phyloP scores from a whole-genome alignment of 2,329 filamentous ascomycete species.

The Stagonosporopsis cucurbitacearum region DNA sequence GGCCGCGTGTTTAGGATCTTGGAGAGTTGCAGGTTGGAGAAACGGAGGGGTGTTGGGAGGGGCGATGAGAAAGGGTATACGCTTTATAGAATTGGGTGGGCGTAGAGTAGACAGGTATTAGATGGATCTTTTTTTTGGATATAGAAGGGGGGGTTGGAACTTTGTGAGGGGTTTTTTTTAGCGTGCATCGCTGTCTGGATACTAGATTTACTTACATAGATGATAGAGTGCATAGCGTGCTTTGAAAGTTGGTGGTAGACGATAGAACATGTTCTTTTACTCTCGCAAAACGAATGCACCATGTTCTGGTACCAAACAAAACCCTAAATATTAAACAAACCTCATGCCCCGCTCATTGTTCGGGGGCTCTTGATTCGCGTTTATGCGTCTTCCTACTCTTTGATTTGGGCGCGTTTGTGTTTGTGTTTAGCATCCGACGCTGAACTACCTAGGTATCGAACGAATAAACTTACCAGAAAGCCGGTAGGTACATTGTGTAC shows the following conservation, averaged over 20 bases:
- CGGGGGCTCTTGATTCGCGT: background rate
- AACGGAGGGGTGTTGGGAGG: slow-evolving; percentile 41
- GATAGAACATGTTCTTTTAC: too few species aligned
- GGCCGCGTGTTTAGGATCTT: slow-evolving; percentile 35
- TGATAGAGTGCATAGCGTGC: background rate
- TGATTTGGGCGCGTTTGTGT: too few species aligned
- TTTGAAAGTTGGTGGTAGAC: too few species aligned
- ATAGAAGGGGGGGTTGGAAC: too few species aligned
- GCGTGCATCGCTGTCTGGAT: too few species aligned
- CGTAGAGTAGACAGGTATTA: background rate
- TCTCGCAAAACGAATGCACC: too few species aligned
- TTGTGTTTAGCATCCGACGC: slow-evolving; percentile 13
- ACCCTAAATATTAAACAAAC: too few species aligned
- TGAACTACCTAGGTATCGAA: background rate
- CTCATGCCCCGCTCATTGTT: background rate
- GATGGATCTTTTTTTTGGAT: background rate
- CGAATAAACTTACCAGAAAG: slow-evolving; percentile 7
- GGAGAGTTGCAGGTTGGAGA: slow-evolving; percentile 32
- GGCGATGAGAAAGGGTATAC: slow-evolving; percentile 46
- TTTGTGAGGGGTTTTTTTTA: too few species aligned
- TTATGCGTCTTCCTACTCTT: slow-evolving; percentile 10
- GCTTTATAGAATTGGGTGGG: slow-evolving; percentile 45
- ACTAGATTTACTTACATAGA: too few species aligned
- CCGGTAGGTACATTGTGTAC: slow-evolving; percentile 1
- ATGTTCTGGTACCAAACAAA: too few species aligned